Evolutionary conservation across 1,284 basidiomycete species (phyloP).

Genomic region (Cutaneotrichosporon sp.): DNA sequence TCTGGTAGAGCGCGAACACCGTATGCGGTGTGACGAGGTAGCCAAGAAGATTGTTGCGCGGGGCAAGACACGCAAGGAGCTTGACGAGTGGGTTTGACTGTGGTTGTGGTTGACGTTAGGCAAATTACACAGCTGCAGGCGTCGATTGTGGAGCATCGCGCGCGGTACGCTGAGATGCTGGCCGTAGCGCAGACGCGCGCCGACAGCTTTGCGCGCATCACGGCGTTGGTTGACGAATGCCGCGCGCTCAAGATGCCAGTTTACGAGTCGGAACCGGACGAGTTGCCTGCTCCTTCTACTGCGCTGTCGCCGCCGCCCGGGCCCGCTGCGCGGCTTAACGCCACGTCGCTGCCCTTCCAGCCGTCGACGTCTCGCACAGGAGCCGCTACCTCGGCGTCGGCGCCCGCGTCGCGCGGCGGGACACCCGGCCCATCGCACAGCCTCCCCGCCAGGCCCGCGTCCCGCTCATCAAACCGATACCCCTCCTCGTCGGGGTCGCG

Average conservation of each 20-base stretch:
- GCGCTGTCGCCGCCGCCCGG: background rate
- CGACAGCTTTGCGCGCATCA: slow-evolving; percentile 32
- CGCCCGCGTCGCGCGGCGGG: slow-evolving; percentile 7
- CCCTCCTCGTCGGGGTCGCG: background rate
- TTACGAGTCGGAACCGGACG: background rate
- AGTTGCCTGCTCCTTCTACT: background rate
- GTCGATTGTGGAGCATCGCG: slow-evolving; percentile 31
- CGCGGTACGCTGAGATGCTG: slow-evolving; percentile 20
- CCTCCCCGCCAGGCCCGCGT: background rate
- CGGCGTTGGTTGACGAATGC: slow-evolving; percentile 33
- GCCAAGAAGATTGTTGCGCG: slow-evolving; percentile 31
- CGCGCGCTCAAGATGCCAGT: slow-evolving; percentile 28
- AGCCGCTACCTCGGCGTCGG: background rate
- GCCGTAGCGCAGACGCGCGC: slow-evolving; percentile 26
- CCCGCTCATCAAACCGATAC: background rate
- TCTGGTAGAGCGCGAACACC: slow-evolving; percentile 30
- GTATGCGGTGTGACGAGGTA: slow-evolving; percentile 39
- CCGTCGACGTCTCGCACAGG: slow-evolving; percentile 13
- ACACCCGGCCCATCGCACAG: background rate
- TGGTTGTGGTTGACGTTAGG: slow-evolving; percentile 14
- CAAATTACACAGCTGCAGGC: slow-evolving; percentile 29
- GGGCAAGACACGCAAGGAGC: slow-evolving; percentile 29
- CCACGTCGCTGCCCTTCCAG: slow-evolving; percentile 32
- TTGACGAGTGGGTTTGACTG: slow-evolving; percentile 35
- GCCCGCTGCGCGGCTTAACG: slow-evolving; percentile 13